Conservation (phyloP, 306 rosid genomes). For the Prunus padus region DNA sequence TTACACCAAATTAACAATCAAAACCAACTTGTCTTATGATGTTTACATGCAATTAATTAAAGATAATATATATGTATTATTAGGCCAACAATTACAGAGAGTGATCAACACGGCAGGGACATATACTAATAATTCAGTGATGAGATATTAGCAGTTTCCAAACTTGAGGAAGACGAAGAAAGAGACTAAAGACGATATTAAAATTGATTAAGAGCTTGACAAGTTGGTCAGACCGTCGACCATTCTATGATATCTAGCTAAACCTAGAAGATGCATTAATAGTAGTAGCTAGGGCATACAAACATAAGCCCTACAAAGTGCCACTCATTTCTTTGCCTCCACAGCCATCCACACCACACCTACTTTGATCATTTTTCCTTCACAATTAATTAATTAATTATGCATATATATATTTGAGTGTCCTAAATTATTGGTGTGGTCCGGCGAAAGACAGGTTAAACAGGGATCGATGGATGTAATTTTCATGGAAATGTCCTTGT, state of each 20-base stretch:
- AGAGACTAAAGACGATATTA: neutral
- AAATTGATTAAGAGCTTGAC: neutral
- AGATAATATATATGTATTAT: too few relatives aligned
- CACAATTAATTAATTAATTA: neutral
- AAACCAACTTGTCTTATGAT: neutral
- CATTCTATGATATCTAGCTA: neutral
- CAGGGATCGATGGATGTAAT: constrained; percentile 9
- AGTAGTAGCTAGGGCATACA: neutral
- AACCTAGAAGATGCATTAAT: neutral
- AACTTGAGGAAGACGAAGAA: neutral
- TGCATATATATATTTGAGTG: constrained; percentile 9
- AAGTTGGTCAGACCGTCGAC: neutral
- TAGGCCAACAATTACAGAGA: neutral
- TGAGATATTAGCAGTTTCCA: neutral
- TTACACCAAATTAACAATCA: too few relatives aligned
- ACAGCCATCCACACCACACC: constrained; percentile 1
- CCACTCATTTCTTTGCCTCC: neutral
- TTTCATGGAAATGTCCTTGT: constrained; percentile 26
- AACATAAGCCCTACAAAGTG: neutral
- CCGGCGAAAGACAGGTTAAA: constrained; percentile 18
- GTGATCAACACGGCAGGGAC: constrained; percentile 11
- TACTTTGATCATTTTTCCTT: constrained; percentile 14
- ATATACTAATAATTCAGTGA: constrained; percentile 3
- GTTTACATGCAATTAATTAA: neutral
- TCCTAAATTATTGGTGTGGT: constrained; percentile 47